Evolutionary conservation across 176 grass and related monocot genomes (phyloP), one percentile per base, ranked within the genome.

Genomic region (Oryza australiensis): DNA sequence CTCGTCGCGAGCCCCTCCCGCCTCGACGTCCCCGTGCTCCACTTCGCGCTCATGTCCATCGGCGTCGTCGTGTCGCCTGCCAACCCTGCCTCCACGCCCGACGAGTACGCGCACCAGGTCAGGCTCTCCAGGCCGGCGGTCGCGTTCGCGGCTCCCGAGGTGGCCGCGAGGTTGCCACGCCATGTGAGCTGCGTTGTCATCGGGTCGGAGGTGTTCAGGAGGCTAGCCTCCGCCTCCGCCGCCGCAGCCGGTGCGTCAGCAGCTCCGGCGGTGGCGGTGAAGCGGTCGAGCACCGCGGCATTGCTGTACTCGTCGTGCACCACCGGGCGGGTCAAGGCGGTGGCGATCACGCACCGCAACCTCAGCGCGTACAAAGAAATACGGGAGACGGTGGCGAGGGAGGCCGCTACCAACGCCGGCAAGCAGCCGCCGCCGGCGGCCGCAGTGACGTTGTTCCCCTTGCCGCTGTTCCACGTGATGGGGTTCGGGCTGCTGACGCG

Each of bases 221-320:
- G 74, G 16, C 79, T 97, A 14, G n/a, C 82, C 38, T 80, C 80
- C 12, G 71, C 9, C 34, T 7, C 34, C 38, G 38, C 38, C 33
- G 1, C 55, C 14, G 37, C 49, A 24, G 63, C 30, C 0, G 18
- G 6, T 11, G 10, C 73, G 24, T 38, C 66, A 27, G 26, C 77
- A 22, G 26, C 66, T 3, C 79, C 79, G 46, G 37, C 76, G 11
- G 85, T 82, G 15, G 79, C 82, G 14, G 85, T 94, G 62, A 77
- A 62, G 83, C 94, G 94, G 82, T 94, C 94, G 9, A 81, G 88
- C 74, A 83, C 92, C 29, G 90, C 90, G 60, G 88, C 84, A 27
- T 89, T 94, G 57, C 77, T 94, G 2, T 97, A 97, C 90, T 94
- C 90, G 8, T 97, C 94, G 1, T 92, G 94, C 35, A 97, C 94